phyloP scores from a whole-genome alignment of 1,139 yeast genomes.

The Geotrichum klebahnii region DNA sequence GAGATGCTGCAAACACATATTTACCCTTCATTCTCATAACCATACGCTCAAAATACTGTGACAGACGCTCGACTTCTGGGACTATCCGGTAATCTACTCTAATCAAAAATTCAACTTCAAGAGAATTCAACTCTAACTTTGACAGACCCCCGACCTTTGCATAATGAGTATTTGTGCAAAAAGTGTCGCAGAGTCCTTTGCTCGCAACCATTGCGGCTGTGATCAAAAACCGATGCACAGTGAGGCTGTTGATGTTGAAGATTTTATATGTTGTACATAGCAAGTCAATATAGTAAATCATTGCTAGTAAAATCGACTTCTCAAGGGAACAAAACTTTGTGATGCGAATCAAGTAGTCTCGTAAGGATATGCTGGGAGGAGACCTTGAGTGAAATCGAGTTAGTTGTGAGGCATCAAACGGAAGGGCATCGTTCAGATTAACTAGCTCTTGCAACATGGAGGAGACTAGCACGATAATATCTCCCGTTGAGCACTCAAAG shows the following conservation, averaged over 20 bases:
- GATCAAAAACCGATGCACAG: constrained; percentile 85
- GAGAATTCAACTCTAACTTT: constrained; percentile 72
- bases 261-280: constrained; percentile 72
- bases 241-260: constrained; percentile 81
- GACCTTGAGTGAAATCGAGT: constrained; percentile 91
- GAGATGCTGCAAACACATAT: constrained; percentile 24
- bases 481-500: constrained; percentile 64
- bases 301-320: constrained; percentile 70
- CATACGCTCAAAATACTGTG: constrained; percentile 39
- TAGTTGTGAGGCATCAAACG: constrained; percentile 46
- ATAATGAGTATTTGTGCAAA: constrained; percentile 88
- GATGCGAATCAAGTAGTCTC: constrained; percentile 70
- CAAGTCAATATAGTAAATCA: constrained; percentile 84
- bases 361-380: constrained; percentile 82
- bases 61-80: constrained; percentile 45
- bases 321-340: constrained; percentile 82
- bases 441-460: constrained; percentile 76
- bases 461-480: constrained; percentile 65
- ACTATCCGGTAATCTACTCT: constrained; percentile 75
- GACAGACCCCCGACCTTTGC: constrained; percentile 96
- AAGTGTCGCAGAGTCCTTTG: constrained; percentile 89
- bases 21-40: constrained; percentile 29
- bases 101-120: constrained; percentile 81
- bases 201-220: constrained; percentile 91
- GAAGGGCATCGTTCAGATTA: constrained; percentile 57